phyloP scores from a whole-genome alignment of 169 alveolate species.

The Theileria equi region DNA sequence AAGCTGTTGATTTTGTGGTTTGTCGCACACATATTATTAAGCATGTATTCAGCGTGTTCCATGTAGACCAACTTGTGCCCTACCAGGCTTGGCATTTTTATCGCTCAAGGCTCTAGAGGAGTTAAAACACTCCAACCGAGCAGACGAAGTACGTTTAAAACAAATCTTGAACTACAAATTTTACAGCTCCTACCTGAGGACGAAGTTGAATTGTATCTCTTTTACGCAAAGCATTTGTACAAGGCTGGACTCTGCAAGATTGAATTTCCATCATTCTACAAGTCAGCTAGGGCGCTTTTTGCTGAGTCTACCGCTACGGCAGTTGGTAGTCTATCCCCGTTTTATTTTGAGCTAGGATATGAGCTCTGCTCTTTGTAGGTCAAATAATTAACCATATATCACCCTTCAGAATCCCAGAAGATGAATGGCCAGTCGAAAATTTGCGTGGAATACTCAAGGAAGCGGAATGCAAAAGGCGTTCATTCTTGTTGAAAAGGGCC shows the following conservation, averaged over 20 bases:
- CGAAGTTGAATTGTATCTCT: constrained; percentile 41
- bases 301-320: constrained; percentile 77
- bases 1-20: constrained; percentile 49
- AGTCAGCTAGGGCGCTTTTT: constrained; percentile 72
- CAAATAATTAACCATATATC: background rate
- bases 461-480: constrained; percentile 71
- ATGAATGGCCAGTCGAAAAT: constrained; percentile 81
- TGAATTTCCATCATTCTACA: constrained; percentile 68
- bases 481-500: constrained; percentile 57
- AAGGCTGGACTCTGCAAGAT: constrained; percentile 70
- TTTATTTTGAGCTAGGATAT: constrained; percentile 72
- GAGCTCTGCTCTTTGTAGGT: constrained; percentile 69
- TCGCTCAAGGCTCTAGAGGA: constrained; percentile 73
- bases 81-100: constrained; percentile 74
- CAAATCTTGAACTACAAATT: background rate
- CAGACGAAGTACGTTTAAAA: constrained; percentile 62
- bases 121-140: constrained; percentile 53
- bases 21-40: background rate
- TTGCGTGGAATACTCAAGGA: constrained; percentile 62
- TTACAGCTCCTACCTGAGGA: constrained; percentile 46
- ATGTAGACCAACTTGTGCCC: constrained; percentile 60
- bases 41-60: constrained; percentile 69
- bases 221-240: constrained; percentile 59
- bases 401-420: constrained; percentile 68
- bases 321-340: constrained; percentile 67